phyloP scores from a whole-genome alignment of 1,284 basidiomycete genomes.

The Anthracocystis walkeri region DNA sequence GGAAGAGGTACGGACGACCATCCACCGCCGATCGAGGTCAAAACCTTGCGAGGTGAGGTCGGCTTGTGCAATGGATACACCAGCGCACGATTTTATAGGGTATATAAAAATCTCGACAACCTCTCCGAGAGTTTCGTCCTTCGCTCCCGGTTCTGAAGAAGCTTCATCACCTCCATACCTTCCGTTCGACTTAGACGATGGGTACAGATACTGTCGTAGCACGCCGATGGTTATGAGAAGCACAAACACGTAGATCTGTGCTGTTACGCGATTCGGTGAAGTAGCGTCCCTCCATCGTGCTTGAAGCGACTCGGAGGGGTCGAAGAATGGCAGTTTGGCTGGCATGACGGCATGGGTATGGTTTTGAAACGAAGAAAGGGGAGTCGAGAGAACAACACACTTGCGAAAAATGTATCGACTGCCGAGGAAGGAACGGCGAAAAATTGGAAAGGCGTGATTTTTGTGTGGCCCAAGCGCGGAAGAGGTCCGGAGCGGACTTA shows the following conservation, averaged over 20 bases:
- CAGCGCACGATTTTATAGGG: slow-evolving; percentile 58
- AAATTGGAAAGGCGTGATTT: background rate
- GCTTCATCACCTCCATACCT: slow-evolving; percentile 12
- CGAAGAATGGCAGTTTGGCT: slow-evolving; percentile 42
- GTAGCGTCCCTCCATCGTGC: slow-evolving; percentile 28
- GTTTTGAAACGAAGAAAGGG: background rate
- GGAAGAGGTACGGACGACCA: slow-evolving; percentile 29
- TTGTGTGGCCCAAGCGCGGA: slow-evolving; percentile 7
- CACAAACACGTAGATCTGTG: slow-evolving; percentile 43
- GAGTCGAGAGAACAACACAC: background rate
- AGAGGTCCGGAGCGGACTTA: background rate
- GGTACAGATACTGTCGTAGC: slow-evolving; percentile 24
- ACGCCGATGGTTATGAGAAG: slow-evolving; percentile 36
- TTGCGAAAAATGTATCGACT: background rate
- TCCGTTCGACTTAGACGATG: background rate
- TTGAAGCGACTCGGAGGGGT: slow-evolving; percentile 35
- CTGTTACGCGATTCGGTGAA: slow-evolving; percentile 21
- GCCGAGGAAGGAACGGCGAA: background rate
- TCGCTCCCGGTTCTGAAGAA: slow-evolving; percentile 12
- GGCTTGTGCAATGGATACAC: slow-evolving; percentile 21
- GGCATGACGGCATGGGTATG: slow-evolving; percentile 23
- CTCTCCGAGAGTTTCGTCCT: slow-evolving; percentile 53
- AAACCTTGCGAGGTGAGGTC: slow-evolving; percentile 46
- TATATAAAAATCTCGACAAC: slow-evolving; percentile 53
- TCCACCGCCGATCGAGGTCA: slow-evolving; percentile 59